Evolutionary conservation across 768 basidiomycete species (phyloP).

Genomic region (Termitomyces eurrhizus): DNA sequence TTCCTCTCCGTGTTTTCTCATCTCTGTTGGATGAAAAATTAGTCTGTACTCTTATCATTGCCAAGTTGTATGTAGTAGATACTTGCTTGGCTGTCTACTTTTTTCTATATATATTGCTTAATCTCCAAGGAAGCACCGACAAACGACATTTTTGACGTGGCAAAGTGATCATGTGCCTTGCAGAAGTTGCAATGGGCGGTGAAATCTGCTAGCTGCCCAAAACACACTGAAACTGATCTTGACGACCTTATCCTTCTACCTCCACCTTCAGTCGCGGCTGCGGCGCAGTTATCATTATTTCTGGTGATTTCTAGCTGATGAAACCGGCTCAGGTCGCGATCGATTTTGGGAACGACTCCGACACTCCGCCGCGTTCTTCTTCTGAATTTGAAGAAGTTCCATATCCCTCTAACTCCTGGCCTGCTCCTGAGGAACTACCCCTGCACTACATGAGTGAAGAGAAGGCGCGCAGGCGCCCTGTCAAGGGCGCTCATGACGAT

Average conservation of each 20-base stretch:
- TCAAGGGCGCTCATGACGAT: slow-evolving; percentile 24
- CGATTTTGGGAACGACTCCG: slow-evolving; percentile 59
- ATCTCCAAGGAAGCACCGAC: slow-evolving; percentile 9
- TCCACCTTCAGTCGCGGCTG: slow-evolving; percentile 3
- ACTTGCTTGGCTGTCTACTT: slow-evolving; percentile 7
- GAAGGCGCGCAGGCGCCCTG: slow-evolving; percentile 53
- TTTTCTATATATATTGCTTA: slow-evolving; percentile 16
- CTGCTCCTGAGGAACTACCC: slow-evolving; percentile 38
- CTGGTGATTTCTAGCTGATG: slow-evolving; percentile 39
- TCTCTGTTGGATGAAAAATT: slow-evolving; percentile 8
- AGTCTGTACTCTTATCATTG: slow-evolving; percentile 11
- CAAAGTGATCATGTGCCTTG: slow-evolving; percentile 25
- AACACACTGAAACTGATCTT: background rate
- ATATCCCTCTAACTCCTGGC: slow-evolving; percentile 45
- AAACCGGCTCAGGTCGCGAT: slow-evolving; percentile 64
- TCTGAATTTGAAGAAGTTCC: slow-evolving; percentile 71
- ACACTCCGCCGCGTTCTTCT: slow-evolving; percentile 45
- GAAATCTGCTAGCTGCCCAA: background rate
- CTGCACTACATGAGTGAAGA: slow-evolving; percentile 58
- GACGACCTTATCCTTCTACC: slow-evolving; percentile 3
- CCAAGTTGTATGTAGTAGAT: slow-evolving; percentile 7
- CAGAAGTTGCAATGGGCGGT: slow-evolving; percentile 4
- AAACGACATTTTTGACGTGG: slow-evolving; percentile 26
- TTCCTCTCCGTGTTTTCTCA: slow-evolving; percentile 4
- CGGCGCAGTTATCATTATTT: slow-evolving; percentile 1